Base-by-base conservation (phyloP, 306 rosid species). In the Trifolium subterraneum region DNA sequence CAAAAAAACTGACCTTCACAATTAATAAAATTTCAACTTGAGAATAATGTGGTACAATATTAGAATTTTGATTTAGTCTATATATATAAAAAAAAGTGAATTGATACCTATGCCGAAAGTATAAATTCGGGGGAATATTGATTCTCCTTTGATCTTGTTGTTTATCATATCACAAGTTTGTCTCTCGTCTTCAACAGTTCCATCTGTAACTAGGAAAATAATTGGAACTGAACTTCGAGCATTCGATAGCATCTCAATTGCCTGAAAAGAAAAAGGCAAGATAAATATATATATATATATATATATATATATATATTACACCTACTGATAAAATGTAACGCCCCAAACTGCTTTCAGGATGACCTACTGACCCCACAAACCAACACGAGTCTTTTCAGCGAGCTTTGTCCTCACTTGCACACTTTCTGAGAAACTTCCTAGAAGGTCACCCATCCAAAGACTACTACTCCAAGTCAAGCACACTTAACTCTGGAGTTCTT, bases 131-230 rank as follows among this genome's bases (percentile, higher is more conserved):
- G 96, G 97, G 64, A 74, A 58, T 68, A 78, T 71, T 20, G 86
- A 64, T 62, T 82, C 72, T 63, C 66, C 73, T 33, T 58, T 78
- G 56, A 31, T 71, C 41, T 39, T 80, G n/a, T 78, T 85, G 76
- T 82, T 75, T 79, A 91, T 68, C 80, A 64, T 19, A 69, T 88
- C 88, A 70, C 96, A 93, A 35, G 83, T 88, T 38, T 80, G 80
- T 78, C 91, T 93, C 88, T 93, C 97, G 63, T 89, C 81, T 86
- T 93, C 88, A 68, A 89, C 98, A 55, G 90, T 71, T 68, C 98
- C 98, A 84, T 93, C 98, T 69, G 97, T 89, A 54, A 88, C 89
- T 68, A 91, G 93, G 56, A 93, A 88, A 70, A 93, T 73, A 41
- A 87, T 78, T 52, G 98, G 97, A 79, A 80, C 65, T 73, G 93